phyloP scores from a whole-genome alignment of 495 filamentous ascomycete species.

The Poronia punctata region DNA sequence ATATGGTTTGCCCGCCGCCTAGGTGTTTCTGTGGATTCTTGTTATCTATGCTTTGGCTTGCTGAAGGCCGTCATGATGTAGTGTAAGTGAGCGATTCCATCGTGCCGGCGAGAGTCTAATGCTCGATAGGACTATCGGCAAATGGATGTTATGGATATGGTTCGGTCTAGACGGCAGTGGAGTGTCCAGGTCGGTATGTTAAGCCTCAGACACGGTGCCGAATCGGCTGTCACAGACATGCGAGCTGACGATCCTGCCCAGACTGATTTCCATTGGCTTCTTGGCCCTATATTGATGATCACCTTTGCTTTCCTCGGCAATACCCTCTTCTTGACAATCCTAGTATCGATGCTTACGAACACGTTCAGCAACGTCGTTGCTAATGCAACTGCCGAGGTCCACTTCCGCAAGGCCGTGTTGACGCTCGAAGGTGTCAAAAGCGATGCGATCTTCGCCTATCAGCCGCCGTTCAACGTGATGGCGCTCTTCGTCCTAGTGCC shows the following conservation, averaged over 20 bases:
- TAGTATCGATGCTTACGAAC: slow-evolving; percentile 67
- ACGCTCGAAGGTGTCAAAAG: slow-evolving; percentile 71
- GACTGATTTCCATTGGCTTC: slow-evolving; percentile 56
- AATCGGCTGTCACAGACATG: neutral
- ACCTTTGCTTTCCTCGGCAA: slow-evolving; percentile 68
- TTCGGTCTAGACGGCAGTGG: slow-evolving; percentile 70
- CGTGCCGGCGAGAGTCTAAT: slow-evolving; percentile 10
- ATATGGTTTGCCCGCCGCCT: slow-evolving; percentile 1
- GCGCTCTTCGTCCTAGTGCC: slow-evolving; percentile 57
- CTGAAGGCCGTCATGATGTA: slow-evolving; percentile 36
- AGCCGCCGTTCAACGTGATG: slow-evolving; percentile 66
- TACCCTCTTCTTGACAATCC: slow-evolving; percentile 68
- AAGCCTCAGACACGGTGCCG: neutral
- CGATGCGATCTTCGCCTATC: slow-evolving; percentile 67
- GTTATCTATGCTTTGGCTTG: slow-evolving; percentile 63
- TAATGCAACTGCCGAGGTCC: slow-evolving; percentile 61
- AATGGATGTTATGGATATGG: slow-evolving; percentile 81
- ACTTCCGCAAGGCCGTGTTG: slow-evolving; percentile 64
- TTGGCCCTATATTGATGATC: slow-evolving; percentile 64
- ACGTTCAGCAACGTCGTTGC: slow-evolving; percentile 60
- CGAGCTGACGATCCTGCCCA: slow-evolving; percentile 9
- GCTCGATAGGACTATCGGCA: slow-evolving; percentile 50
- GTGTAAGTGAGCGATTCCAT: slow-evolving; percentile 22
- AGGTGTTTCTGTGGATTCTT: slow-evolving; percentile 64
- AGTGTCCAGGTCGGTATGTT: slow-evolving; percentile 51